Base-by-base conservation (phyloP, 2,329 filamentous ascomycete genomes). In the Huntiella bhutanensis region DNA sequence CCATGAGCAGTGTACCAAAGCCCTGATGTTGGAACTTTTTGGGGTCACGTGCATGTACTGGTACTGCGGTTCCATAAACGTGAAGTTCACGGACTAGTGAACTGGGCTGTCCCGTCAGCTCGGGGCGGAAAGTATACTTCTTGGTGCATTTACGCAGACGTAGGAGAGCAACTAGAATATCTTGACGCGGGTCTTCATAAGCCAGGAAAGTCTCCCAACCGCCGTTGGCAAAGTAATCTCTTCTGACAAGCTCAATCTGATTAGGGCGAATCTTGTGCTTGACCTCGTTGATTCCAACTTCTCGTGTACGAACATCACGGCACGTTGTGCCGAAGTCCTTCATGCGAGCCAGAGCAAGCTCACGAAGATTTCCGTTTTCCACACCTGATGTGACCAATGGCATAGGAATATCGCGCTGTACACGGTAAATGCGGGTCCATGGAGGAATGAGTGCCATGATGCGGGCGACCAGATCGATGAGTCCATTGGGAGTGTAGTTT, bases 361-460 rank as follows among this genome's bases (percentile, higher is more conserved):
- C 91, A 51, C 91, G 78, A 35, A 98, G 67, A 59, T 98, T 98
- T 51, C 91, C 91, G 55, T 98, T 98, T 64, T 98, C 91, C 0
- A 98, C 91, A 36, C 91, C 91, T 1, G 88, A 93, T 0, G 91
- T 96, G n/a, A 98, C 92, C 17, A 98, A 71, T 1, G 91, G 91
- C 91, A 98, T 98, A n/a, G 91, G 91, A 49, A 98, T 98, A 63
- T 98, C 91, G 60, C 91, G 78, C 66, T 98, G 91, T 0, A 98
- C 91, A 50, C 91, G 85, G 66, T 98, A 98, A 57, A 98, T 98
- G 52, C 91, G 78, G 0, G 92, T 98, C 91, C 91, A 98, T 1
- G 91, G 91, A 1, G 91, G 91, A 0, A 98, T 81, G 2, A 98
- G 70, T 0, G 91, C 91, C 51, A 98, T 67, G 45, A 98, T 98